phyloP scores from a whole-genome alignment of 495 filamentous ascomycete species.

The Talaromyces proteolyticus region DNA sequence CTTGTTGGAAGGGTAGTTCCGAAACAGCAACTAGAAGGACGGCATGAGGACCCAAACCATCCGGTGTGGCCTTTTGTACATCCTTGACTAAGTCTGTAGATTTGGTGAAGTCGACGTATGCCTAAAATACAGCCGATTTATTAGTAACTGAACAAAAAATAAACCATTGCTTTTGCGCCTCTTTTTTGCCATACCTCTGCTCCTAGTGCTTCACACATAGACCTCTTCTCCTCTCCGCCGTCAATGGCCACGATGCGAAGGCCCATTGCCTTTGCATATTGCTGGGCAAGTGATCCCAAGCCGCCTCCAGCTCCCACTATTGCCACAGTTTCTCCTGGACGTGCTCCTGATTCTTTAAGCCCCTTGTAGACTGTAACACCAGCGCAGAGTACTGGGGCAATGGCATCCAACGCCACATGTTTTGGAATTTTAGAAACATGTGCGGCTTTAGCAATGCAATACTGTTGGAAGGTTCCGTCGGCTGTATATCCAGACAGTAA shows the following conservation, averaged over 20 bases:
- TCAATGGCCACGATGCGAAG: conserved; percentile 74
- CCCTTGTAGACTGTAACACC: conserved; percentile 94
- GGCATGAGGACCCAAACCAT: conserved; percentile 80
- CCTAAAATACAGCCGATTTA: conserved; percentile 9
- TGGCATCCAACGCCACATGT: conserved; percentile 59
- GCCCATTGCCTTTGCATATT: conserved; percentile 90
- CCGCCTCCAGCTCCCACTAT: conserved; percentile 89
- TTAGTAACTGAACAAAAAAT: neutral
- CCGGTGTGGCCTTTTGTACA: conserved; percentile 70
- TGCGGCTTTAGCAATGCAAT: conserved; percentile 69
- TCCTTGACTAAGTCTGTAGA: conserved; percentile 72
- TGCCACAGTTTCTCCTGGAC: conserved; percentile 73
- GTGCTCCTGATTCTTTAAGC: conserved; percentile 71
- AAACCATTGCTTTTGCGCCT: neutral
- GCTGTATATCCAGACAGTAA: conserved; percentile 66
- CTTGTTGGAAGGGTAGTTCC: conserved; percentile 94
- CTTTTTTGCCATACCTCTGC: conserved; percentile 42
- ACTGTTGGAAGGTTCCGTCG: conserved; percentile 80
- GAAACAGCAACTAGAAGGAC: conserved; percentile 78
- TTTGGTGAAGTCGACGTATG: conserved; percentile 73
- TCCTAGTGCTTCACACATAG: conserved; percentile 63
- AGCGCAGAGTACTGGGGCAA: conserved; percentile 77
- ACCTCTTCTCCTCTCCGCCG: conserved; percentile 68
- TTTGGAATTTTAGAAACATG: conserved; percentile 72
- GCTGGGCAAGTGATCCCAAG: conserved; percentile 72